Percentiles rank a stretch among this genome's conserved stretches.
Evolutionary conservation across 768 basidiomycete species (phyloP).

Genomic region (Leccinellum rugosiceps): DNA sequence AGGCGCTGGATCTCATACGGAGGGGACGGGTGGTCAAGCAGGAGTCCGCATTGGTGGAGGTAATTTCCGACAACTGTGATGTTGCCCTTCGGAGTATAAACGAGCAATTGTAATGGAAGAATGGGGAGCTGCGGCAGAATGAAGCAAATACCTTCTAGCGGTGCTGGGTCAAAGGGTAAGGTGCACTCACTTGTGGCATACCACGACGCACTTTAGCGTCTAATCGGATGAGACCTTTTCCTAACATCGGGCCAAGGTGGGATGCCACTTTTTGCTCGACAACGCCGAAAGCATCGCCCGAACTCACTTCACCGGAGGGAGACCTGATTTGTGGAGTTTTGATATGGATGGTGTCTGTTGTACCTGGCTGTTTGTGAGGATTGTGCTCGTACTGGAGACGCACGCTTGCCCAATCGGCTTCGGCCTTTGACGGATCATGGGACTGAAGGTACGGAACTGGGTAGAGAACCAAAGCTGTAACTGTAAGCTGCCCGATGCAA

Average conservation of each 20-base stretch:
- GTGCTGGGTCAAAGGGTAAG: constrained; percentile 13
- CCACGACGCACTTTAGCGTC: constrained; percentile 75
- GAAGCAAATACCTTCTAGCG: constrained; percentile 18
- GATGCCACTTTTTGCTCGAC: constrained; percentile 85
- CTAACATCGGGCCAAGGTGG: constrained; percentile 77
- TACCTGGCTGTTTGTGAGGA: constrained; percentile 44
- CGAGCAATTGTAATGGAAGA: constrained; percentile 77
- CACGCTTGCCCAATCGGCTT: constrained; percentile 66
- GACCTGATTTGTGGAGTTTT: constrained; percentile 55
- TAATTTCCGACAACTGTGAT: constrained; percentile 77
- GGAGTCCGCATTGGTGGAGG: constrained; percentile 61
- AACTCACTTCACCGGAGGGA: constrained; percentile 49
- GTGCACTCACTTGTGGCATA: constrained; percentile 52
- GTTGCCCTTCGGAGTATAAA: constrained; percentile 94
- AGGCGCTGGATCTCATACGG: constrained; percentile 62
- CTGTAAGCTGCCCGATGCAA: constrained; percentile 83
- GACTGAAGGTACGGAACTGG: constrained; percentile 64
- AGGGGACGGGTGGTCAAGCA: constrained; percentile 77
- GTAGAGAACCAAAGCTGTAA: constrained; percentile 83
- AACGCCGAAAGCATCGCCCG: constrained; percentile 74
- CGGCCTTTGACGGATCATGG: constrained; percentile 39
- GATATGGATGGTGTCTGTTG: constrained; percentile 76
- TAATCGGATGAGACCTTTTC: constrained; percentile 76
- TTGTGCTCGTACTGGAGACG: constrained; percentile 70
- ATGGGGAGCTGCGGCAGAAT: constrained; percentile 62